These are phyloP conservation scores for Claviceps maximensis DNA, from an alignment of 2,329 filamentous ascomycete species.

Conservation along the genomic window DNA sequence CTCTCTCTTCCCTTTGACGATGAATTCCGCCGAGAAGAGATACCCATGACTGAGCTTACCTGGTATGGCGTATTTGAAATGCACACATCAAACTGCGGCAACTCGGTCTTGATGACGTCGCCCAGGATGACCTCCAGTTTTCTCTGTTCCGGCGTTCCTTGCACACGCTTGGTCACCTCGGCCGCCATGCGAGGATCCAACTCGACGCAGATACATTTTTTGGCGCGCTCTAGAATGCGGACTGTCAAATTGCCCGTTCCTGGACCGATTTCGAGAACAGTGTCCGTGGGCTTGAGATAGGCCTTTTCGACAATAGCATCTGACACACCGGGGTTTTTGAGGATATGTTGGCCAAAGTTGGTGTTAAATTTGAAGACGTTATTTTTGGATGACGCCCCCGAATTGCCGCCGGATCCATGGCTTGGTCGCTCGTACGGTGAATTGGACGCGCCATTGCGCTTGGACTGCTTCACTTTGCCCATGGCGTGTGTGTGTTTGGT, in stretches of 20 bases:
- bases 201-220: slow-evolving; percentile 73
- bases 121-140: slow-evolving; percentile 79
- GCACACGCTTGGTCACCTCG: slow-evolving; percentile 85
- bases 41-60: slow-evolving; percentile 20
- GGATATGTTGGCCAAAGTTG: slow-evolving; percentile 72
- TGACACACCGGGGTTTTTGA: slow-evolving; percentile 82
- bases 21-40: neutral
- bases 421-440: slow-evolving; percentile 29
- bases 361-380: slow-evolving; percentile 98
- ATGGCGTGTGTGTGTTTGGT: slow-evolving; percentile 19
- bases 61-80: slow-evolving; percentile 58
- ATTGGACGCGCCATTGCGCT: slow-evolving; percentile 35
- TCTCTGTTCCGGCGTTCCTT: slow-evolving; percentile 73
- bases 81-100: slow-evolving; percentile 67
- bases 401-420: slow-evolving; percentile 8
- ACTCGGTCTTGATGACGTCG: slow-evolving; percentile 72
- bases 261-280: slow-evolving; percentile 84
- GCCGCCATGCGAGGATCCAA: slow-evolving; percentile 94
- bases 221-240: slow-evolving; percentile 75
- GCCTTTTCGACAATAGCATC: slow-evolving; percentile 62
- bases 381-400: slow-evolving; percentile 35
- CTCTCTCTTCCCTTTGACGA: neutral
- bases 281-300: slow-evolving; percentile 76
- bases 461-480: slow-evolving; percentile 39
- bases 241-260: slow-evolving; percentile 84